A percentile compares a stretch with the other conserved stretches of the same genome.
phyloP scores from a whole-genome alignment of 306 rosid genomes.

The Glycine latifolia region DNA sequence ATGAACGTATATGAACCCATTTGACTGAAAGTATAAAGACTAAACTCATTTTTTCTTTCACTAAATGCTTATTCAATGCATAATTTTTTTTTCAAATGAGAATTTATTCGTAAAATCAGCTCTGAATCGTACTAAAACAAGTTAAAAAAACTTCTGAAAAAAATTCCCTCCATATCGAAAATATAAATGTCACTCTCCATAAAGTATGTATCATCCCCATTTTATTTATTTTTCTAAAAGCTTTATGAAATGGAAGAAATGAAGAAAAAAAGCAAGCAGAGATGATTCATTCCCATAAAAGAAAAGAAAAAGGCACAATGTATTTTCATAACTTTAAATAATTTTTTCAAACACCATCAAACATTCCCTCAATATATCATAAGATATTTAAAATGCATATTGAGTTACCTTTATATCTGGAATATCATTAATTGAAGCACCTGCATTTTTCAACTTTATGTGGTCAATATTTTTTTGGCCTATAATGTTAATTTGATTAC shows the following conservation, averaged over 20 bases:
- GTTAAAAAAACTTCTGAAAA: background rate
- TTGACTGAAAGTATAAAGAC: too few relatives aligned
- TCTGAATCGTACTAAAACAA: background rate
- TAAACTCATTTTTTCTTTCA: too few relatives aligned
- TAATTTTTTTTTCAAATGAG: background rate
- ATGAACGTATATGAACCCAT: too few relatives aligned
- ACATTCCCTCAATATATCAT: background rate
- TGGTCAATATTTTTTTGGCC: constrained; percentile 7
- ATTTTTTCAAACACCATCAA: background rate
- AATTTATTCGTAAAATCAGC: background rate
- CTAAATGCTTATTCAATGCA: background rate
- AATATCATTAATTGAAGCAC: constrained; percentile 5
- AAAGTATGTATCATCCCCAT: too few relatives aligned
- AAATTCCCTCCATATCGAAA: too few relatives aligned
- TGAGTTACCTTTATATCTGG: constrained; percentile 40
- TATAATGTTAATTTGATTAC: background rate
- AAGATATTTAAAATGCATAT: background rate
- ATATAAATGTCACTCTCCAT: too few relatives aligned
- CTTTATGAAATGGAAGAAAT: too few relatives aligned
- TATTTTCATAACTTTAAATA: background rate
- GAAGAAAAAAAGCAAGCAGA: too few relatives aligned
- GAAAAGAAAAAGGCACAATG: background rate
- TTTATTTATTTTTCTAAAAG: too few relatives aligned
- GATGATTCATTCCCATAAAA: too few relatives aligned
- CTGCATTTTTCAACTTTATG: constrained; percentile 33